Evolutionary conservation across 495 filamentous ascomycete species (phyloP).

Genomic region (Hypoxylon crocopeplum): DNA sequence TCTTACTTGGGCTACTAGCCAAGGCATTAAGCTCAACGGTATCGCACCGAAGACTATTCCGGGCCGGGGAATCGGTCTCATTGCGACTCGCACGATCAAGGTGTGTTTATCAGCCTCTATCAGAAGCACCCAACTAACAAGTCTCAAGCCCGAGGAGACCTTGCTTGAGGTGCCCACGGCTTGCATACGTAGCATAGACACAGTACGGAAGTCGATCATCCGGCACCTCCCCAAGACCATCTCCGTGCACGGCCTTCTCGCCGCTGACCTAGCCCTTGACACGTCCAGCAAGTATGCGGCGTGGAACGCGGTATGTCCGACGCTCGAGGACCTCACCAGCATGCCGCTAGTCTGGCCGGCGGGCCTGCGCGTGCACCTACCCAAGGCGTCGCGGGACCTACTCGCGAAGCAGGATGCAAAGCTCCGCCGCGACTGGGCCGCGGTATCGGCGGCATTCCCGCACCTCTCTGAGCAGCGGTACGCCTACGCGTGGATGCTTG

Average conservation of each 20-base stretch:
- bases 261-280: slow-evolving; percentile 70
- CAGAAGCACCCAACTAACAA: background rate
- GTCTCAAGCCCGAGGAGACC: slow-evolving; percentile 55
- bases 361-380: slow-evolving; percentile 55
- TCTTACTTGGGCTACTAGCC: slow-evolving; percentile 64
- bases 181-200: slow-evolving; percentile 66
- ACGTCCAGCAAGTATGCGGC: slow-evolving; percentile 39
- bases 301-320: slow-evolving; percentile 78
- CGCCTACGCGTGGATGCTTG: slow-evolving; percentile 77
- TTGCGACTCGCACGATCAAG: slow-evolving; percentile 68
- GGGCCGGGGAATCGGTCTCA: slow-evolving; percentile 75
- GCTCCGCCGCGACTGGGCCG: slow-evolving; percentile 66
- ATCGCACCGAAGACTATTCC: slow-evolving; percentile 65
- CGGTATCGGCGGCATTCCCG: slow-evolving; percentile 60
- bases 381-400: slow-evolving; percentile 52
- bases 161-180: slow-evolving; percentile 69
- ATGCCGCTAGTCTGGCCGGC: slow-evolving; percentile 76
- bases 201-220: slow-evolving; percentile 60
- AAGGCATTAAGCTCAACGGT: slow-evolving; percentile 65
- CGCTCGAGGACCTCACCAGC: slow-evolving; percentile 61
- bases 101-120: slow-evolving; percentile 47
- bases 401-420: slow-evolving; percentile 68
- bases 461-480: slow-evolving; percentile 60
- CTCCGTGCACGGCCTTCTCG: slow-evolving; percentile 71
- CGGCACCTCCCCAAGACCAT: slow-evolving; percentile 55